Conservation (phyloP, 2,329 filamentous ascomycete species). For the Colletotrichum sidae region DNA sequence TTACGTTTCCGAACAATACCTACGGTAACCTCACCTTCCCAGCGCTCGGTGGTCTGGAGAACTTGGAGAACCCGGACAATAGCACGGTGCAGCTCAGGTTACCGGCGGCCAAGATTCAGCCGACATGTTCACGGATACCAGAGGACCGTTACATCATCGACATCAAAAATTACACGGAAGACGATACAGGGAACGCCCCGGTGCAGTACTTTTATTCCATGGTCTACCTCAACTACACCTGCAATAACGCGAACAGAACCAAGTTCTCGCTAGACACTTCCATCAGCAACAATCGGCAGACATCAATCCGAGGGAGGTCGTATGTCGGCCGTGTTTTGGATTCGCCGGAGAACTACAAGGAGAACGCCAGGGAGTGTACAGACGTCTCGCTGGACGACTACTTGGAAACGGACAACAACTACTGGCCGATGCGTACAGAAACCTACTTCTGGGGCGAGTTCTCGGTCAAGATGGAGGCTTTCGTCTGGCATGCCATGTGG, state of each 20-base stretch:
- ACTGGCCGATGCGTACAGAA: not conserved
- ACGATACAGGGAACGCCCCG: not conserved
- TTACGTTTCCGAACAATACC: conserved; percentile 20
- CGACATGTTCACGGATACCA: conserved; percentile 2
- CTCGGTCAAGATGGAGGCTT: not conserved
- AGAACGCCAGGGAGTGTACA: not conserved
- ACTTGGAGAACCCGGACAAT: not conserved
- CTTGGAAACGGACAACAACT: conserved; percentile 1
- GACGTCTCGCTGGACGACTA: not conserved
- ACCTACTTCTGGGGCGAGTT: conserved; percentile 13
- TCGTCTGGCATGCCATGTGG: conserved; percentile 3
- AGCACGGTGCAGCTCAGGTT: conserved; percentile 5
- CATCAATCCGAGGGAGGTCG: not conserved
- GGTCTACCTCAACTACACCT: not conserved
- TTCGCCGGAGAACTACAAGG: conserved; percentile 9
- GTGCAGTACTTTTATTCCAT: not conserved
- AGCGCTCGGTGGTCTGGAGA: not conserved
- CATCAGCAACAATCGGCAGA: not conserved
- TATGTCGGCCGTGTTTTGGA: not conserved
- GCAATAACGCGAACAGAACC: not conserved
- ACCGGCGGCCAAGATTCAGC: conserved; percentile 1
- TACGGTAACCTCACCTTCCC: conserved; percentile 14
- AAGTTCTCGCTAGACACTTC: not conserved
- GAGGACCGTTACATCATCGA: conserved; percentile 1
- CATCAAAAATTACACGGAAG: not conserved